These are phyloP conservation scores for Cryptosporidium viatorum DNA, from an alignment of 169 alveolate genomes.

Conservation along the genomic window DNA sequence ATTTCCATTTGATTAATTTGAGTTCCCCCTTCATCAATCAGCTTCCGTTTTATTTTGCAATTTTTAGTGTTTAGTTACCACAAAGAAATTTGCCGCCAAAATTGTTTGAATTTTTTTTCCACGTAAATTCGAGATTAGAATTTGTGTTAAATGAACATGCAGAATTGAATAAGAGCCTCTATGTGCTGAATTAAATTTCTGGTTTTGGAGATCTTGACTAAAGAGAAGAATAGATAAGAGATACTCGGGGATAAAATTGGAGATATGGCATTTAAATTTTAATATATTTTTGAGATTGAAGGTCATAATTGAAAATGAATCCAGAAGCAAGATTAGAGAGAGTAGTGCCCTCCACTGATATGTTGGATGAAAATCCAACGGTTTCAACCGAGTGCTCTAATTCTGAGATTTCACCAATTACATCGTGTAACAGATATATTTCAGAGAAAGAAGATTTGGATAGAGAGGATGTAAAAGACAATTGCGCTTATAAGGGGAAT, in stretches of 20 bases:
- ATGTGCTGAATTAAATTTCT: not conserved
- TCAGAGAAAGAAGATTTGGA: not conserved
- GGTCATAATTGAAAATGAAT: not conserved
- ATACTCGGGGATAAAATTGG: not conserved
- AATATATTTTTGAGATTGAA: not conserved
- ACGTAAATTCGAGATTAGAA: conserved; percentile 10
- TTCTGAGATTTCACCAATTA: conserved; percentile 17
- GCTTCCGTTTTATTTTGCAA: not conserved
- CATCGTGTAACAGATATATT: not conserved
- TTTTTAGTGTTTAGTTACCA: not conserved
- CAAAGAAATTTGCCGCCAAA: not conserved
- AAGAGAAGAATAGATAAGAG: not conserved
- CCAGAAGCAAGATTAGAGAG: not conserved
- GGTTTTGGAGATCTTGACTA: not conserved
- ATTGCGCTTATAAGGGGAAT: not conserved
- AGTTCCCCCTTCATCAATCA: not conserved
- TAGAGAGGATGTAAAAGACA: not conserved
- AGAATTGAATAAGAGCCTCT: not conserved
- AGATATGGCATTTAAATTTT: not conserved
- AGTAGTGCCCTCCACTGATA: not conserved
- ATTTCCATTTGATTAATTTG: not conserved
- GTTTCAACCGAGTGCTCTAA: conserved; percentile 46
- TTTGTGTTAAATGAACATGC: not conserved
- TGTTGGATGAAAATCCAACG: conserved; percentile 55
- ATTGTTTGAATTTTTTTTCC: not conserved